Conservation (phyloP, 2,329 filamentous ascomycete genomes). For the Talaromyces pinophilus region DNA sequence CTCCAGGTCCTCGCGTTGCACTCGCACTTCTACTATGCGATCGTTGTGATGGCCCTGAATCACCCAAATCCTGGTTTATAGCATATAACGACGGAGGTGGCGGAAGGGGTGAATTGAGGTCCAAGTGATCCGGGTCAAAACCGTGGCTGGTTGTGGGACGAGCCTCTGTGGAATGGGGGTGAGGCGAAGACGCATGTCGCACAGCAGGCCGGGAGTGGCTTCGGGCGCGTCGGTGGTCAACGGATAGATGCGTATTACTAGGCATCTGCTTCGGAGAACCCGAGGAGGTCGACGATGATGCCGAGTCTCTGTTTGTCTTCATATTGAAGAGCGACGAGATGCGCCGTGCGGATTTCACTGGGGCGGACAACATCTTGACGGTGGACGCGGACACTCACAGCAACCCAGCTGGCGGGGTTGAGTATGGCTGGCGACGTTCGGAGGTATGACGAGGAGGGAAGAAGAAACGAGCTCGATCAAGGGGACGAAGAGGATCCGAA, state of each 20-base stretch:
- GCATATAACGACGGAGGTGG: slow-evolving; percentile 45
- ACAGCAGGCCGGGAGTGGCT: slow-evolving; percentile 35
- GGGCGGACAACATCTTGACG: slow-evolving; percentile 43
- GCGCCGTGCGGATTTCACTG: slow-evolving; percentile 47
- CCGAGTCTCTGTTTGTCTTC: slow-evolving; percentile 38
- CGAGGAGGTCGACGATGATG: slow-evolving; percentile 28
- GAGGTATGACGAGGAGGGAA: slow-evolving; percentile 8
- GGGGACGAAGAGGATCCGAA: slow-evolving; percentile 1
- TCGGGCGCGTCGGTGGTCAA: slow-evolving; percentile 28
- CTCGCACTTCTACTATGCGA: slow-evolving; percentile 37
- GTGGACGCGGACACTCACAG: not conserved
- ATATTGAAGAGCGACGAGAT: slow-evolving; percentile 50
- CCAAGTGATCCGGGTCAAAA: slow-evolving; percentile 30
- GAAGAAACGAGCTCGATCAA: slow-evolving; percentile 1
- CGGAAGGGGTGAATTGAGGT: slow-evolving; percentile 35
- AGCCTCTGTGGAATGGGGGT: slow-evolving; percentile 32
- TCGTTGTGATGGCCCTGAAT: slow-evolving; percentile 27
- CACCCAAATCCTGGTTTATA: slow-evolving; percentile 41
- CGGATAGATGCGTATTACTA: slow-evolving; percentile 23
- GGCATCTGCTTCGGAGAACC: slow-evolving; percentile 32
- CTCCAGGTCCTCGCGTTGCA: not conserved
- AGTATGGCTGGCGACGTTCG: slow-evolving; percentile 3
- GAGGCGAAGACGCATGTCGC: slow-evolving; percentile 39
- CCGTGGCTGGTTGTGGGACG: slow-evolving; percentile 30
- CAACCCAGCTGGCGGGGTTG: slow-evolving; percentile 5